These are phyloP conservation scores for Melastoma candidum DNA, from an alignment of 441 rosid species.

Conservation along the genomic window DNA sequence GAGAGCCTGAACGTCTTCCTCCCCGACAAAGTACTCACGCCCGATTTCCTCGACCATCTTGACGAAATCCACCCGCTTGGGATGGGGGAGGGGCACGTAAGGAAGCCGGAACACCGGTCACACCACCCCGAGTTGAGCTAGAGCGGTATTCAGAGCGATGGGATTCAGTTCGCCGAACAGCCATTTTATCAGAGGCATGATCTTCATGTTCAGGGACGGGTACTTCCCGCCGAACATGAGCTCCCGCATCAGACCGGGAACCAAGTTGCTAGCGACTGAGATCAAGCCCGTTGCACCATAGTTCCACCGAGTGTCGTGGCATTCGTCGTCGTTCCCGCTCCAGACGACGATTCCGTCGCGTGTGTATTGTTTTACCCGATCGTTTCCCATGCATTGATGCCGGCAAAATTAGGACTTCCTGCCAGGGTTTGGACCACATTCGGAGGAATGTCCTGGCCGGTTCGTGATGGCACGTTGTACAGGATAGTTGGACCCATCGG, in stretches of 20 bases:
- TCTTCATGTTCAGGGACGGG: conserved; percentile 23
- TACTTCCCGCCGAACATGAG: too few species aligned
- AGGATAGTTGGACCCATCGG: conserved; percentile 86
- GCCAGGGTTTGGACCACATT: conserved; percentile 41
- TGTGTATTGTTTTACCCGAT: conserved; percentile 41
- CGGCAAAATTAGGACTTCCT: conserved; percentile 53
- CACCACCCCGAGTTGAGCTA: conserved; percentile 78
- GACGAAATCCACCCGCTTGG: conserved; percentile 61
- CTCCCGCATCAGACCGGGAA: too few species aligned
- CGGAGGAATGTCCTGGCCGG: conserved; percentile 86
- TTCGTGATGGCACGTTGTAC: conserved; percentile 73
- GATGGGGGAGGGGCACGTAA: conserved; percentile 57
- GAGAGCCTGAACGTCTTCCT: conserved; percentile 51
- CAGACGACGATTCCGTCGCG: conserved; percentile 58
- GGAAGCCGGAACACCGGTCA: conserved; percentile 84
- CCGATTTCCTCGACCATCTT: conserved; percentile 34
- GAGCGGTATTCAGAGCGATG: conserved; percentile 73
- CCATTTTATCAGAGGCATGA: conserved; percentile 70
- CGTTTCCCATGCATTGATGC: conserved; percentile 28
- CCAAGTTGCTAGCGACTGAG: conserved; percentile 16
- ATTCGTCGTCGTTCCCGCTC: conserved; percentile 85
- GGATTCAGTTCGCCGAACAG: conserved; percentile 76
- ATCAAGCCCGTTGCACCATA: conserved; percentile 68
- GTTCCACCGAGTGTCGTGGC: conserved; percentile 75
- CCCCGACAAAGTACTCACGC: conserved; percentile 53